Percentiles rank a stretch among this genome's conserved stretches.
phyloP scores from a whole-genome alignment of 2,329 filamentous ascomycete species.

The Periconia macrospinosa region DNA sequence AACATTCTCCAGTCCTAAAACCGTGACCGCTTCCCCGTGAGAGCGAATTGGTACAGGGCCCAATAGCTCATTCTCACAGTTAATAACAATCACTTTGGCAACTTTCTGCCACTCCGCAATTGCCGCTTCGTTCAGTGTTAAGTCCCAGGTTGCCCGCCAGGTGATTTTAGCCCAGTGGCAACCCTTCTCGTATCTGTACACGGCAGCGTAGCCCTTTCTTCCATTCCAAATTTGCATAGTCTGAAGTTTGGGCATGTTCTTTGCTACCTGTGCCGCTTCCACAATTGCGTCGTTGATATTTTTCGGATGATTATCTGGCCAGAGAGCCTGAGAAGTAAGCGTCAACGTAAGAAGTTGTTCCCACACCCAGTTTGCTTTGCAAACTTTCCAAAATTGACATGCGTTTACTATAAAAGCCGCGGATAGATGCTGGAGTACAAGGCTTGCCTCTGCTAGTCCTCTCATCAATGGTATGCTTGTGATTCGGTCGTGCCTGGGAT shows the following conservation, averaged over 20 bases:
- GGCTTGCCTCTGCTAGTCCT: slow-evolving; percentile 7
- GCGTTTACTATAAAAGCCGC: slow-evolving; percentile 10
- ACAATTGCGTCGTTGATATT: slow-evolving; percentile 2
- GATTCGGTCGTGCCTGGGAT: not conserved
- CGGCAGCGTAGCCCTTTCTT: slow-evolving; percentile 3
- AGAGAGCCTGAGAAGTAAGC: slow-evolving; percentile 6
- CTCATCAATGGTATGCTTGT: slow-evolving; percentile 1
- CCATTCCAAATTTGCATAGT: slow-evolving; percentile 11
- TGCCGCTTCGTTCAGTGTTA: slow-evolving; percentile 4
- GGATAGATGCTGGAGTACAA: slow-evolving; percentile 7
- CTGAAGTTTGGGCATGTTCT: slow-evolving; percentile 7
- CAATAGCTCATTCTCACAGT: not conserved
- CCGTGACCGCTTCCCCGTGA: slow-evolving; percentile 11
- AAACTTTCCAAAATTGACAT: slow-evolving; percentile 2
- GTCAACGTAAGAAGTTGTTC: slow-evolving; percentile 1
- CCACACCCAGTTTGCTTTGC: slow-evolving; percentile 7
- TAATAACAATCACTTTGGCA: not conserved
- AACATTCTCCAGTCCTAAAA: slow-evolving; percentile 13
- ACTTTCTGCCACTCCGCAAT: not conserved
- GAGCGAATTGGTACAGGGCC: slow-evolving; percentile 1
- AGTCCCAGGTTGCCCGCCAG: slow-evolving; percentile 7
- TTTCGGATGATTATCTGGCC: not conserved
- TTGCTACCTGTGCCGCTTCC: slow-evolving; percentile 4
- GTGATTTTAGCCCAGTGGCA: slow-evolving; percentile 1
- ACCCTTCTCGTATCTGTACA: slow-evolving; percentile 8